Base-by-base conservation (phyloP, 306 rosid genomes). In the Trifolium pratense region DNA sequence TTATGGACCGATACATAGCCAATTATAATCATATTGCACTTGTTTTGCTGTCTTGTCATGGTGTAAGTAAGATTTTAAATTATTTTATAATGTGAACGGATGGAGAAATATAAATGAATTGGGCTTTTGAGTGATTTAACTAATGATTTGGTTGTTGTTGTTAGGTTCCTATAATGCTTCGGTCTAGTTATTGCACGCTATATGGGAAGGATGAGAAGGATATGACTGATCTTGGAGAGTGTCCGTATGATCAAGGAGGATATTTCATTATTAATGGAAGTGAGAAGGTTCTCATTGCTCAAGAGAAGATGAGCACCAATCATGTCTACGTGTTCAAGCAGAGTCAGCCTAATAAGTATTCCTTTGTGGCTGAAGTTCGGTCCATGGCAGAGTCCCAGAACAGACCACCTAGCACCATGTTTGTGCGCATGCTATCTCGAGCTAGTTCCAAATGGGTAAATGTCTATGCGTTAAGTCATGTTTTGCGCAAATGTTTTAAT, bases 381-480 rank as follows among this genome's bases (percentile, higher is more conserved):
- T 94, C 97, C 57, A 94, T 94, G 96, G 97, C 98, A 0, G 97
- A 91, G 84, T 88, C 98, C 62, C 98, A 94, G 81, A 94, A 91
- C 80, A 87, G 98, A 53, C 97, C 98, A 0, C 98, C 98, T 9
- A 89, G 97, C 80, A 88, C 97, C 66, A 91, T 94, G 97, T 94
- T 89, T 74, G 98, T 91, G 78, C 96, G 97, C 82, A 91, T 94
- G 98, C 96, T 94, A 64, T 82, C 98, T 56, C 84, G 91, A 57
- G 49, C 96, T 37, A 92, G 98, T 79, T 84, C 97, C 68, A 92
- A 90, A 86, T 91, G 97, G 98, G 97, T 92, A 89, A 85, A 15
- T 78, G 67, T 9, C 59, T 56, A 40, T 34, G 75, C 14, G 79
- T 26, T 21, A 20, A 34, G 58, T 68, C 36, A 3, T 37, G 3